Percentiles rank a stretch among this genome's conserved stretches.
phyloP scores from a whole-genome alignment of 805 yeast genomes.

The Hanseniaspora singularis region DNA sequence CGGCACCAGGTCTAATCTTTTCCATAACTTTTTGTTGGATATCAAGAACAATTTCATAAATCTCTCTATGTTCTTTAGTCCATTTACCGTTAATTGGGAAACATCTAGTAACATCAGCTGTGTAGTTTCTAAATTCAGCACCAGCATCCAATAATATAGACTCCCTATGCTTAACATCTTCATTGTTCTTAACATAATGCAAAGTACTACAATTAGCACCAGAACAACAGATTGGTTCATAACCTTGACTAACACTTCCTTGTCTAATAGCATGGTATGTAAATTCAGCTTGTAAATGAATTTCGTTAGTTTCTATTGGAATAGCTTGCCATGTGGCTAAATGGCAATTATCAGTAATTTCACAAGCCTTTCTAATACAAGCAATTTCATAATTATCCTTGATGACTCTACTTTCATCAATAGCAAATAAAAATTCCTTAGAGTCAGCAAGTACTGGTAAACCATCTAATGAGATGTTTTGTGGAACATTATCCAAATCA shows the following conservation, averaged over 20 bases:
- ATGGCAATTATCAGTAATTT: conserved; percentile 79
- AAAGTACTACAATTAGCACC: conserved; percentile 86
- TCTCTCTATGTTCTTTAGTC: conserved; percentile 73
- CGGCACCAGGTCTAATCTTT: conserved; percentile 66
- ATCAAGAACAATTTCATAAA: conserved; percentile 64
- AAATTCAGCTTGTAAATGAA: conserved; percentile 92
- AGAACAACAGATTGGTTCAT: conserved; percentile 92
- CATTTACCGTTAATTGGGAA: conserved; percentile 87
- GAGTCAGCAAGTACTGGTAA: conserved; percentile 34
- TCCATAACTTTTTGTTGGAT: conserved; percentile 71
- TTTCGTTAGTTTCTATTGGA: conserved; percentile 77
- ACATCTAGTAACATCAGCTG: conserved; percentile 88
- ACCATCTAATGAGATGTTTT: conserved; percentile 25
- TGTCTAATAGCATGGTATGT: conserved; percentile 86
- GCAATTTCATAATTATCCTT: conserved; percentile 75
- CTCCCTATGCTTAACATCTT: conserved; percentile 42
- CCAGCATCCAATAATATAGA: conserved; percentile 88
- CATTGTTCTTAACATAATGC: conserved; percentile 79
- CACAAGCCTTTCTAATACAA: conserved; percentile 66
- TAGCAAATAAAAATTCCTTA: conserved; percentile 47
- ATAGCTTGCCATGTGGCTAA: conserved; percentile 84
- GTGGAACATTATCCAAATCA: conserved; percentile 40
- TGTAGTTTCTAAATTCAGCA: conserved; percentile 90
- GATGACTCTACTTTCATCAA: conserved; percentile 76
- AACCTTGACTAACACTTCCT: conserved; percentile 79